Evolutionary conservation across 345 rosid species (phyloP).

Genomic region (Excoecaria agallocha): DNA sequence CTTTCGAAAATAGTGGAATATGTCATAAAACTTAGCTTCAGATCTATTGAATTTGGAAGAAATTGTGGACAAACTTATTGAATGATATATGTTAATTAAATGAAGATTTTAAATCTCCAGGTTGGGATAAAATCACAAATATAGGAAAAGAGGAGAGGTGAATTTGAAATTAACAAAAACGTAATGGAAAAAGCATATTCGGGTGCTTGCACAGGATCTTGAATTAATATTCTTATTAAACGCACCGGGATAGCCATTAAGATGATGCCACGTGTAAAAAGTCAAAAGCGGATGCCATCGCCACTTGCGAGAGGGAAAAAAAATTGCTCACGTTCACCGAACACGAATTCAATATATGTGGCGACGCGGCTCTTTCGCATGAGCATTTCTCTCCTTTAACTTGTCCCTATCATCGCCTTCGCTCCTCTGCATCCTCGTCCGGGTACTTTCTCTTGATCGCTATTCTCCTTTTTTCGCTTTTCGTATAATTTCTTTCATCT

Average conservation of each 20-base stretch:
- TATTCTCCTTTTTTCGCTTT: not conserved
- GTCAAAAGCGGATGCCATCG: not conserved
- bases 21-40: no score
- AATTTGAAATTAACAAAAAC: no score
- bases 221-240: no score
- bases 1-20: no score
- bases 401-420: not conserved
- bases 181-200: no score
- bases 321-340: not conserved
- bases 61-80: no score
- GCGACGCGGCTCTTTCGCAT: conserved; percentile 22
- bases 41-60: no score
- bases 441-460: conserved; percentile 17
- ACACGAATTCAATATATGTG: conserved; percentile 8
- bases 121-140: no score
- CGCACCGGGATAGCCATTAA: not conserved
- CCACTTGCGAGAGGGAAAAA: not conserved
- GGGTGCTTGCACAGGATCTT: no score
- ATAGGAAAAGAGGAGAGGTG: no score
- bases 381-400: not conserved
- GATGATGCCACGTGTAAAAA: conserved; percentile 18
- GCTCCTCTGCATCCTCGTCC: conserved; percentile 20
- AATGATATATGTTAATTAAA: no score
- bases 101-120: no score
- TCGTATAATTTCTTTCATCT: not conserved